Base-by-base conservation (phyloP, 805 yeast genomes). In the Saturnispora silvae region DNA sequence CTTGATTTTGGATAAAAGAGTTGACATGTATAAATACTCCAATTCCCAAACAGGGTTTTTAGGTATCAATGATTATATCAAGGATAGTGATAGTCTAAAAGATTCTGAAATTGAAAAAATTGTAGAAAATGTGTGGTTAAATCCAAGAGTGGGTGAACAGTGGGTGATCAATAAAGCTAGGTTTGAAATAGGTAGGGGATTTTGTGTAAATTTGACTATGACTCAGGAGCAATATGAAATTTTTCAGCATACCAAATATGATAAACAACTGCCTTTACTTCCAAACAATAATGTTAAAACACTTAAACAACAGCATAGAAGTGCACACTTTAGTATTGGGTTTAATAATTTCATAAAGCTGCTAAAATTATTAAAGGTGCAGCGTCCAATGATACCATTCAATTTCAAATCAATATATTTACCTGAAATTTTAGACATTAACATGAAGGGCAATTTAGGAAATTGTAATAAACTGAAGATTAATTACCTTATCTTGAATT, bases 1-100 rank as follows among this genome's bases (percentile, higher is more conserved):
- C 3, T 56, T 89, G 1, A 41, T 81, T 3, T 42, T 52, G 7
- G 76, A 76, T 44, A 48, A 60, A 0, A 57, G 80, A 22, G 54
- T 81, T 3, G 69, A 72, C 18, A 45, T 75, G 3, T 48, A 42
- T 43, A 60, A 53, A 34, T 35, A 43, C 18, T 65, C 60, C 44
- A 42, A 45, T 9, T 47, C 45, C 5, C n/a, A n/a, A n/a, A n/a
- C n/a, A n/a, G 41, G 51, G 24, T 58, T 50, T 34, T 51, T 68
- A 34, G 59, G 59, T 5, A 63, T 68, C 15, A 47, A 68, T 35
- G 78, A 72, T 48, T 72, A 60, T 43, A 63, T 69, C 11, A 70
- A 65, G 46, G 47, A 46, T 30, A 37, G 46, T 28, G 34, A 28
- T 11, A 34, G 44, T 28, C 30, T 38, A 5, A 29, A 26, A 3